Percentiles rank a stretch among this genome's conserved stretches.
phyloP scores from a whole-genome alignment of 805 yeast species.

The Lachancea sp. region DNA sequence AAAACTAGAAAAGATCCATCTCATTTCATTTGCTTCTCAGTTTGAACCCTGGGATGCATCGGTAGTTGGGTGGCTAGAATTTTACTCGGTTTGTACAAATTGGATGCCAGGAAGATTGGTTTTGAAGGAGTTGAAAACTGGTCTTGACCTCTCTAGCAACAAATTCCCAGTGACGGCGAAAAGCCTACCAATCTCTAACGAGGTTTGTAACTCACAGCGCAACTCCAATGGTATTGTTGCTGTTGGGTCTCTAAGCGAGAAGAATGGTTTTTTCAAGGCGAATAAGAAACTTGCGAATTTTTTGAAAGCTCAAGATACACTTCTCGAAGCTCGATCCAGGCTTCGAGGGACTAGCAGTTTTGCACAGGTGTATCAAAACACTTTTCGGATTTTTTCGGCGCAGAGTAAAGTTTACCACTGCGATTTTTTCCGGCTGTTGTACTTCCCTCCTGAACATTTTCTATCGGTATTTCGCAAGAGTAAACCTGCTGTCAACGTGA shows the following conservation, averaged over 20 bases:
- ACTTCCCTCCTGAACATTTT: constrained; percentile 29
- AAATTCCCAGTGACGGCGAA: constrained; percentile 2
- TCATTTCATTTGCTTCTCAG: no score
- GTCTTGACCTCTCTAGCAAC: background rate
- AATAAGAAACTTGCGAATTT: constrained; percentile 3
- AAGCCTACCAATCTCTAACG: constrained; percentile 2
- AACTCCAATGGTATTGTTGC: background rate
- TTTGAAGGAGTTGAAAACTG: constrained; percentile 4
- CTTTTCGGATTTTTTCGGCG: constrained; percentile 7
- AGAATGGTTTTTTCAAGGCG: constrained; percentile 3
- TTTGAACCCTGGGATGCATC: background rate
- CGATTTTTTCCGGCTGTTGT: constrained; percentile 20
- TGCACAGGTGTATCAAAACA: constrained; percentile 10
- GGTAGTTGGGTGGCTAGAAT: background rate
- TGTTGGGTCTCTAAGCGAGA: background rate
- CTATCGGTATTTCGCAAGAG: constrained; percentile 26
- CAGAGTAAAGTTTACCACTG: constrained; percentile 18
- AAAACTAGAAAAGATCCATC: background rate
- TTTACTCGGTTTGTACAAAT: background rate
- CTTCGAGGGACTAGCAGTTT: constrained; percentile 7
- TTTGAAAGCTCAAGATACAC: background rate
- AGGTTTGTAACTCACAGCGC: background rate
- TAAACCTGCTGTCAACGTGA: constrained; percentile 26
- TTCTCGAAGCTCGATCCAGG: constrained; percentile 4
- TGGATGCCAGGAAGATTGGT: constrained; percentile 5